Conservation (phyloP, 345 rosid species). For the Dovyalis caffra region DNA sequence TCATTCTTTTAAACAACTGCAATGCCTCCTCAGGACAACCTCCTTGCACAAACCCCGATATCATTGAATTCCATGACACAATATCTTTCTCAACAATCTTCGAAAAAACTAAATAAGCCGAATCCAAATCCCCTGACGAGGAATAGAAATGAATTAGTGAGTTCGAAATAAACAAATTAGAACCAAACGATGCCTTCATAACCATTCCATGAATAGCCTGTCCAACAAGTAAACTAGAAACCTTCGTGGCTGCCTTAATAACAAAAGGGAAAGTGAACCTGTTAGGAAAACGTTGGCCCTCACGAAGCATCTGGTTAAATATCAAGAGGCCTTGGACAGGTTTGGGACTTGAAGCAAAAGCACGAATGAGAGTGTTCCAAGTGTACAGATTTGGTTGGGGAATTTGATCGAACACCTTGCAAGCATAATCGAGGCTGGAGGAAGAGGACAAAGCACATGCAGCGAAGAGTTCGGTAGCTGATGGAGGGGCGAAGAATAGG, state of each 20-base stretch:
- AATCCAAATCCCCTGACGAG: conserved; percentile 54
- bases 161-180: conserved; percentile 50
- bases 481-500: conserved; percentile 40
- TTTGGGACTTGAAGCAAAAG: conserved; percentile 52
- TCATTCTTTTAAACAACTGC: conserved; percentile 52
- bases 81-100: conserved; percentile 51
- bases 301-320: conserved; percentile 49
- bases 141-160: conserved; percentile 64
- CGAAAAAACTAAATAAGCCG: conserved; percentile 49
- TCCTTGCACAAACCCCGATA: conserved; percentile 54
- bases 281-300: conserved; percentile 44
- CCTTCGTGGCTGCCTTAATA: conserved; percentile 54
- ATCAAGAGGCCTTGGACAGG: conserved; percentile 43
- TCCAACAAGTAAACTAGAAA: conserved; percentile 30
- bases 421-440: conserved; percentile 61
- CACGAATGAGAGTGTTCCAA: conserved; percentile 76
- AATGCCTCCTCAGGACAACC: conserved; percentile 57
- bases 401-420: conserved; percentile 67
- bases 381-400: conserved; percentile 62
- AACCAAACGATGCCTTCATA: conserved; percentile 40
- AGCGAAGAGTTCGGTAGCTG: conserved; percentile 57
- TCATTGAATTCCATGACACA: conserved; percentile 82
- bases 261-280: conserved; percentile 70
- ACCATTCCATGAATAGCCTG: conserved; percentile 66
- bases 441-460: conserved; percentile 34